phyloP scores from a whole-genome alignment of 2,329 filamentous ascomycete genomes.

The Didymella keratinophila region DNA sequence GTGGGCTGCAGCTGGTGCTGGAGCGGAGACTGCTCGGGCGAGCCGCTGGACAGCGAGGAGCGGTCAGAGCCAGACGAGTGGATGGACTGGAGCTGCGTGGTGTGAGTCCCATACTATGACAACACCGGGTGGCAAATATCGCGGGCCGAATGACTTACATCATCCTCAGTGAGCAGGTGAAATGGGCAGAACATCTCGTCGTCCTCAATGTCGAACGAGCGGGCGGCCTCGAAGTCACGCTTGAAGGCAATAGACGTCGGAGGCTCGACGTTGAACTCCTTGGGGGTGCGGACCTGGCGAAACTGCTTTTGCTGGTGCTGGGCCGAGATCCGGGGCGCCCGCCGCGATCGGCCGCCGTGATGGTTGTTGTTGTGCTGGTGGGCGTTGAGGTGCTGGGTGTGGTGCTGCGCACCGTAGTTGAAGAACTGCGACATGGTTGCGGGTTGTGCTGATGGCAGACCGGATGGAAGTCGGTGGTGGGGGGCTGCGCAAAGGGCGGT shows the following conservation, averaged over 20 bases:
- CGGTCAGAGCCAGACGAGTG: slow-evolving; percentile 89
- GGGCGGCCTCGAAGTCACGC: slow-evolving; percentile 85
- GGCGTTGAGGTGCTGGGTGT: slow-evolving; percentile 60
- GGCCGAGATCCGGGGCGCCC: slow-evolving; percentile 80
- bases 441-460: slow-evolving; percentile 27
- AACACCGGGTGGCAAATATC: slow-evolving; percentile 34
- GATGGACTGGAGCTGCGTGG: slow-evolving; percentile 80
- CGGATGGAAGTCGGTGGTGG: slow-evolving; percentile 29
- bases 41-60: slow-evolving; percentile 93
- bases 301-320: slow-evolving; percentile 90
- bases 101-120: slow-evolving; percentile 45
- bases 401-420: slow-evolving; percentile 58
- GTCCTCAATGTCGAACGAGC: slow-evolving; percentile 94
- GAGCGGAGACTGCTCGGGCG: slow-evolving; percentile 87
- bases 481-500: slow-evolving; percentile 28
- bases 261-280: slow-evolving; percentile 80
- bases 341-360: slow-evolving; percentile 83
- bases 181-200: slow-evolving; percentile 93
- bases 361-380: slow-evolving; percentile 65
- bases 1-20: slow-evolving; percentile 80
- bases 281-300: slow-evolving; percentile 83
- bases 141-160: slow-evolving; percentile 66
- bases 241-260: slow-evolving; percentile 80
- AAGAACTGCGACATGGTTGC: slow-evolving; percentile 58
- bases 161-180: slow-evolving; percentile 87